Evolutionary conservation across 228 moss, liverwort and hornwort species (phyloP).

Genomic region (Sphagnum fallax): DNA sequence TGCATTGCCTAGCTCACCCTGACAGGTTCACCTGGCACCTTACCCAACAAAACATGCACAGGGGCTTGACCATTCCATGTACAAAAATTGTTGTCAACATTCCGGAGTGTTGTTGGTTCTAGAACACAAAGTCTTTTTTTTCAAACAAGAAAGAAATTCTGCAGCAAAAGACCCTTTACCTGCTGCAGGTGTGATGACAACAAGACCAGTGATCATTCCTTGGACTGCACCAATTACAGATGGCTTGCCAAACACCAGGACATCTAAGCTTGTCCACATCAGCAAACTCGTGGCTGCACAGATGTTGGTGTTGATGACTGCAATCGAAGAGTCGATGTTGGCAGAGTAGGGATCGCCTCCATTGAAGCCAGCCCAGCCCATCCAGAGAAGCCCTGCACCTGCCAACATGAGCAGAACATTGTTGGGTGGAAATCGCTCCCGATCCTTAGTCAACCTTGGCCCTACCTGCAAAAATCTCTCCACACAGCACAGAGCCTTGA

Average conservation of each 20-base stretch:
- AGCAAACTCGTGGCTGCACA: conserved; percentile 73
- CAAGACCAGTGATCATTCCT: conserved; percentile 88
- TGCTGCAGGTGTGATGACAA: conserved; percentile 74
- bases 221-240: conserved; percentile 80
- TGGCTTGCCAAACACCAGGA: conserved; percentile 45
- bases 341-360: conserved; percentile 70
- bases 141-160: background rate
- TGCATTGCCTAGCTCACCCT: too few relatives aligned
- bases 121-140: too few relatives aligned
- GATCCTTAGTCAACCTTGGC: conserved; percentile 50
- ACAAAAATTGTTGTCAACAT: too few relatives aligned
- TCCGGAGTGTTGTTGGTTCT: too few relatives aligned
- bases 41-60: too few relatives aligned
- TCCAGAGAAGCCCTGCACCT: conserved; percentile 68
- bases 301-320: conserved; percentile 69
- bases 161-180: conserved; percentile 17
- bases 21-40: too few relatives aligned
- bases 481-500: too few relatives aligned
- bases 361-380: conserved; percentile 85
- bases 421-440: conserved; percentile 65
- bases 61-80: too few relatives aligned
- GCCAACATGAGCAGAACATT: conserved; percentile 66
- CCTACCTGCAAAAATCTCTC: conserved; percentile 39
- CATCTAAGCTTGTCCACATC: conserved; percentile 57
- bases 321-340: conserved; percentile 53